Base-by-base conservation (phyloP, 495 filamentous ascomycete species). In the Penicillium cosmopolitanum region DNA sequence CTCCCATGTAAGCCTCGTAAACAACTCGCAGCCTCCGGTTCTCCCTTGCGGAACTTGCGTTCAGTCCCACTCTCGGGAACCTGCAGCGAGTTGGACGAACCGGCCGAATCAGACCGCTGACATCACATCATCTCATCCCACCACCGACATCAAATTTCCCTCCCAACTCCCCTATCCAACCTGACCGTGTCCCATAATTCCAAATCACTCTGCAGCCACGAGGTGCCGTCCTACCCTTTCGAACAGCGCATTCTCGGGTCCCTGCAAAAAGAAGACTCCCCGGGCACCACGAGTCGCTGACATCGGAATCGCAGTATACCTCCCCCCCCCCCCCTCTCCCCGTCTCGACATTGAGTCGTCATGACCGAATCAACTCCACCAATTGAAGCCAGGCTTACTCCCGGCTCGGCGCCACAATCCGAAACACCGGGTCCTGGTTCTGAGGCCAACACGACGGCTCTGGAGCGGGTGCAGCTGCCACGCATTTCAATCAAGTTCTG, bases 401-500 rank as follows among this genome's bases (percentile, higher is more conserved):
- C 21, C 52, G 42, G 35, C 12, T 18, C 53, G 47, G 53, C n/a
- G 43, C 51, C 35, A 51, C 28, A 43, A n/a, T 33, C 48, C 13
- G 11, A 55, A 8, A 33, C 47, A n/a, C 23, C 51, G 54, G 52
- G 50, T 10, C 59, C 50, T 50, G 21, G 48, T 50, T 51, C 60
- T 33, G 55, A 46, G 7, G 40, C 59, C 19, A 52, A 44, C 19
- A 51, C 13, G 16, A 66, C 56, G 1, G 55, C 60, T 13, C 47
- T 59, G 16, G 63, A 66, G 33, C 68, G 66, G 16, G 61, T 77
- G 25, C 71, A 74, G 53, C 76, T 84, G 19, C 89, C 89, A 19
- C 82, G 89, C 28, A 78, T 95, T 56, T 86, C 84, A 23, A 94
- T 95, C 66, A 77, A 85, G 58, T 95, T 87, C 77, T 94, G 90